phyloP scores from a whole-genome alignment of 805 yeast genomes.

The Candida glaebosa region DNA sequence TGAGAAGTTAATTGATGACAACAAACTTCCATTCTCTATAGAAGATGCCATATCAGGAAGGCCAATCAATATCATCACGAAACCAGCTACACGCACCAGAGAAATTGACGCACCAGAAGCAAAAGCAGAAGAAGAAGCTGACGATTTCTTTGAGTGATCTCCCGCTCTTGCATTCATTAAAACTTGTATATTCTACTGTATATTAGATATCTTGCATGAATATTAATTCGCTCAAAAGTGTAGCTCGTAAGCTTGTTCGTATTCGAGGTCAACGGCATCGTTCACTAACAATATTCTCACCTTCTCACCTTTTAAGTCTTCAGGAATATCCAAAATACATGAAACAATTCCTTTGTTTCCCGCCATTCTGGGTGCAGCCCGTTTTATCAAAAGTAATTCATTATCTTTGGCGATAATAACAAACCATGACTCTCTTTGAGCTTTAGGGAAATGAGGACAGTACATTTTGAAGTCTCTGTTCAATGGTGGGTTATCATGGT shows the following conservation, averaged over 20 bases:
- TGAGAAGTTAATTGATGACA: conserved; percentile 48
- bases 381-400: conserved; percentile 63
- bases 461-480: conserved; percentile 64
- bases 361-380: conserved; percentile 60
- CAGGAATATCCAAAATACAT: conserved; percentile 49
- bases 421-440: conserved; percentile 94
- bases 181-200: not conserved
- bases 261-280: conserved; percentile 63
- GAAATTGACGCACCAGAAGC: conserved; percentile 47
- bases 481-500: conserved; percentile 49
- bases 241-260: conserved; percentile 17
- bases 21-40: conserved; percentile 50
- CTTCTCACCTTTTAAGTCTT: conserved; percentile 42
- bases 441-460: conserved; percentile 81
- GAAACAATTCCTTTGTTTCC: conserved; percentile 36
- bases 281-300: conserved; percentile 52
- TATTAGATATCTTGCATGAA: not conserved
- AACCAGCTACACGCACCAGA: conserved; percentile 14
- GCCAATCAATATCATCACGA: conserved; percentile 21
- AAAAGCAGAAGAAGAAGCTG: conserved; percentile 27
- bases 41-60: conserved; percentile 45
- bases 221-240: not conserved
- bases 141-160: conserved; percentile 40
- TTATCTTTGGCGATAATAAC: conserved; percentile 54
- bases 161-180: too few relatives aligned